Evolutionary conservation across 495 filamentous ascomycete species (phyloP).

Genomic region (Hypoxylon rickii): DNA sequence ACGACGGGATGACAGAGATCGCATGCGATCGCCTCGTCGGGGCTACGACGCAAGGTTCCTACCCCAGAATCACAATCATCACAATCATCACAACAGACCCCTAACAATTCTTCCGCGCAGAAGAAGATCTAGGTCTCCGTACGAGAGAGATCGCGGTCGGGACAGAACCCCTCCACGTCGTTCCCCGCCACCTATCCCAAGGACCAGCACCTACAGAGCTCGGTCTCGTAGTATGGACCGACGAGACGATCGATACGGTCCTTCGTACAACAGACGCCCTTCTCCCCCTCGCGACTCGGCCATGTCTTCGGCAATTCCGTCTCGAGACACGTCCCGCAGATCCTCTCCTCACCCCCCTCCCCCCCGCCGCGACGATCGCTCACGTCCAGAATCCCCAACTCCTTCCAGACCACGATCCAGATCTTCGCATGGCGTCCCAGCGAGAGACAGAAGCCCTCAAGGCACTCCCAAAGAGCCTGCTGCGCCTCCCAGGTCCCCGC

Average conservation of each 20-base stretch:
- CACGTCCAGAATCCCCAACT: slow-evolving; percentile 44
- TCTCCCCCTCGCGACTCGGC: slow-evolving; percentile 48
- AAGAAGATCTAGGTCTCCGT: slow-evolving; percentile 54
- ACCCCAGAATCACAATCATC: slow-evolving; percentile 26
- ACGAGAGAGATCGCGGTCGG: slow-evolving; percentile 47
- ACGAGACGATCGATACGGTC: slow-evolving; percentile 49
- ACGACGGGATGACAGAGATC: slow-evolving; percentile 44
- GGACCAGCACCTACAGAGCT: slow-evolving; percentile 46
- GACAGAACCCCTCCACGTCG: slow-evolving; percentile 47
- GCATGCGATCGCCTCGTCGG: slow-evolving; percentile 41
- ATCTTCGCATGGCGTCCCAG: slow-evolving; percentile 30
- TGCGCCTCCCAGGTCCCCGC: slow-evolving; percentile 45
- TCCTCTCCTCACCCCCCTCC: slow-evolving; percentile 50
- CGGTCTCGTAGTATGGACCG: slow-evolving; percentile 51
- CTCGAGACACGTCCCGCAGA: slow-evolving; percentile 47
- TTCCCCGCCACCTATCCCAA: slow-evolving; percentile 40
- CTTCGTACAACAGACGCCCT: slow-evolving; percentile 45
- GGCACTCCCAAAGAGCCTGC: slow-evolving; percentile 32
- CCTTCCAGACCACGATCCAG: slow-evolving; percentile 39
- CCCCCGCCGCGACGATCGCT: slow-evolving; percentile 48
- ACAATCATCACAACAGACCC: slow-evolving; percentile 37
- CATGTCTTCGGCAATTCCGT: slow-evolving; percentile 49
- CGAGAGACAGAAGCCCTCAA: slow-evolving; percentile 37
- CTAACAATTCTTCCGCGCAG: slow-evolving; percentile 38
- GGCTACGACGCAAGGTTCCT: slow-evolving; percentile 39